Base-by-base conservation (phyloP, 2,329 filamentous ascomycete genomes). In the Exophiala alcalophila region DNA sequence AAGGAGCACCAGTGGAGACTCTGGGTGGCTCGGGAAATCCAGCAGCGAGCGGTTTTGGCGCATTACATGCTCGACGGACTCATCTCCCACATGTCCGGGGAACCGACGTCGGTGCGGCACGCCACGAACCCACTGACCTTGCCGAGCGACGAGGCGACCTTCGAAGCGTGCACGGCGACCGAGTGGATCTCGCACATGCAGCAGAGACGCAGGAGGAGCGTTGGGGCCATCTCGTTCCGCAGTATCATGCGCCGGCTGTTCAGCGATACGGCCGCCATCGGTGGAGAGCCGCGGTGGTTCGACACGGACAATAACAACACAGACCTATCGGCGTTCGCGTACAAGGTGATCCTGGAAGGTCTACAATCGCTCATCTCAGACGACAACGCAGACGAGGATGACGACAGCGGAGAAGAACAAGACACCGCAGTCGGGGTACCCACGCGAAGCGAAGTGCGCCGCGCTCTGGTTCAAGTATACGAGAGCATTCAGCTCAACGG, bases 61-160 rank as follows among this genome's bases (percentile, higher is more conserved):
- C 67, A 71, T 44, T 68, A 71, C 48, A 61, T 71, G 6, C 43
- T 70, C 5, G 68, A 71, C 54, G 67, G 68, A 2, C 59, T 69
- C 2, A 64, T 70, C n/a, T 64, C 66, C 2, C 65, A 67, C 34
- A 65, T 69, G 58, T 65, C 65, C 12, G 66, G 67, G 1, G 65
- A 69, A 23, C 59, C 61, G 12, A 62, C 67, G 5, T 68, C 66
- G 3, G 61, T 63, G n/a, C 63, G 65, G 3, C 68, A 71, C 51
- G 61, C 65, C 5, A 60, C 65, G 10, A 71, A 70, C 36, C 59
- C 61, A 3, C 57, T 71, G 4, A 55, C 44, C n/a, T 55, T 69
- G 2, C 66, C 68, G 0, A 66, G 64, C 42, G 63, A 57, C 21
- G 68, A 71, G 33, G 57, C 57, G 24, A 58, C 59, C 4, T 71